phyloP scores from a whole-genome alignment of 306 rosid genomes.

The Begonia peltatifolia region DNA sequence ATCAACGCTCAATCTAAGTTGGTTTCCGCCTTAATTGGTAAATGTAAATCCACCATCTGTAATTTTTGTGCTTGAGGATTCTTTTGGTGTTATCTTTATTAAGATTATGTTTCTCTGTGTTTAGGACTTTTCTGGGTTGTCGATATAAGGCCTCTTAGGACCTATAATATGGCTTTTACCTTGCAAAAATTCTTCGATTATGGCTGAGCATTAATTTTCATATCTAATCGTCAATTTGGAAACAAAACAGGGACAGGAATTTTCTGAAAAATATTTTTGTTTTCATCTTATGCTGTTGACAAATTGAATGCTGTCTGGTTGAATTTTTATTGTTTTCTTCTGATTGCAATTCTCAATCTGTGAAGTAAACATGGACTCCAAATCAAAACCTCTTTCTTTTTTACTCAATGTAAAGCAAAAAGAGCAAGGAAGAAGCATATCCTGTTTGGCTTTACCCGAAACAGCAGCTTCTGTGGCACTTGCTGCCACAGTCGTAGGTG shows the following conservation, averaged over 20 bases:
- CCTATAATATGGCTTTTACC: neutral
- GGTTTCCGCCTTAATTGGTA: neutral
- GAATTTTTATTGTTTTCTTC: constrained; percentile 1
- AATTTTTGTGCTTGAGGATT: neutral
- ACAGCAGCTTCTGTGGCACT: constrained; percentile 79
- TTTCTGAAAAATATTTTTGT: neutral
- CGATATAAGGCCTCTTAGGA: neutral
- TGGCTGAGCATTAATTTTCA: neutral
- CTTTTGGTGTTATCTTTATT: neutral
- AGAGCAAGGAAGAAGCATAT: constrained; percentile 39
- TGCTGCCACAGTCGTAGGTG: constrained; percentile 66
- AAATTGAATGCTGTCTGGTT: neutral
- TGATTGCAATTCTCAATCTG: constrained; percentile 10
- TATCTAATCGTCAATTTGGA: neutral
- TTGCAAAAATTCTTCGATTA: neutral
- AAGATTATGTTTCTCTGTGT: no score
- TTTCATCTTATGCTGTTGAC: neutral
- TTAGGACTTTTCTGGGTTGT: no score
- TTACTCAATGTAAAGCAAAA: constrained; percentile 31
- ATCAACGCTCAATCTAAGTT: neutral
- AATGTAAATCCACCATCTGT: neutral
- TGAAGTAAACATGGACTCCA: constrained; percentile 10
- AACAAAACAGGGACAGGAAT: neutral
- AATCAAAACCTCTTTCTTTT: constrained; percentile 3
- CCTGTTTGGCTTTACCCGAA: constrained; percentile 52